phyloP scores from a whole-genome alignment of 169 alveolate genomes.

The Cryptosporidium baileyi region DNA sequence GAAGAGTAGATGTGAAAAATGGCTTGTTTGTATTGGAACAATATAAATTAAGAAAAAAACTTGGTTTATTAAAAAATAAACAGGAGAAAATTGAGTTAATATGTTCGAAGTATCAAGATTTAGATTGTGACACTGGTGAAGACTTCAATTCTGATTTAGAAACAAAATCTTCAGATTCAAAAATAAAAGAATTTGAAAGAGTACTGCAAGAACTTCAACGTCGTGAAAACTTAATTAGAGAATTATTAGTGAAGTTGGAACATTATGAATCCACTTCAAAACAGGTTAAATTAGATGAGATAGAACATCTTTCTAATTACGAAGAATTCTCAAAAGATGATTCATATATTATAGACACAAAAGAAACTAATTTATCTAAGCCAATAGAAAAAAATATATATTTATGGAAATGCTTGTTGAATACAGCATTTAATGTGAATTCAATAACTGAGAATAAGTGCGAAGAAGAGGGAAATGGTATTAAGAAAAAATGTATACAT shows the following conservation, averaged over 20 bases:
- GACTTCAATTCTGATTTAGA: background rate
- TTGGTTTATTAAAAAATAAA: background rate
- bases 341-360: background rate
- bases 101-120: slow-evolving; percentile 16
- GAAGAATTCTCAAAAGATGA: background rate
- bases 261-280: slow-evolving; percentile 12
- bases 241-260: slow-evolving; percentile 24
- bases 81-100: background rate
- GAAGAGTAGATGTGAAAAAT: background rate
- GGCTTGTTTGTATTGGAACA: slow-evolving; percentile 37
- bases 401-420: slow-evolving; percentile 28
- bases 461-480: background rate
- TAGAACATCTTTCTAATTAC: background rate
- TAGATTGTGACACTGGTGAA: background rate
- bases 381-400: background rate
- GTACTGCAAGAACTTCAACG: slow-evolving; percentile 45
- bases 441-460: background rate
- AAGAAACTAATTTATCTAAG: too few species aligned
- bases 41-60: slow-evolving; percentile 15
- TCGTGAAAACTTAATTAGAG: slow-evolving; percentile 59
- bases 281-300: background rate
- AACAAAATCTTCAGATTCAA: background rate
- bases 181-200: slow-evolving; percentile 29
- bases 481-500: background rate
- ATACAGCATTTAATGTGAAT: background rate